Conservation (phyloP, 768 basidiomycete genomes). For the Boletus vinaceobasis region DNA sequence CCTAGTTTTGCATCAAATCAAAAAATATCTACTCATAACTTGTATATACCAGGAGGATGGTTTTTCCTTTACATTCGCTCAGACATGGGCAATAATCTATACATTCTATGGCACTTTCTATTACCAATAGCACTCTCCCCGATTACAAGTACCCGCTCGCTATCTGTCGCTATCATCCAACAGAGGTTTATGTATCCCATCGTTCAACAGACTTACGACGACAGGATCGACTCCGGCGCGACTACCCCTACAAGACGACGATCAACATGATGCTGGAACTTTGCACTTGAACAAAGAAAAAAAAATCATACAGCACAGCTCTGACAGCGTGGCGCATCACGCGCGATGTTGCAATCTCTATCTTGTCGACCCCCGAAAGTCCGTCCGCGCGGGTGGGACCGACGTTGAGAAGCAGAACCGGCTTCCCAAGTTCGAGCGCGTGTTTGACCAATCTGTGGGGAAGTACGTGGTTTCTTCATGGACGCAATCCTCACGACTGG, state of each 20-base stretch:
- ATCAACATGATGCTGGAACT: not conserved
- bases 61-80: conserved; percentile 22
- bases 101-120: conserved; percentile 26
- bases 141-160: conserved; percentile 6
- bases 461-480: not conserved
- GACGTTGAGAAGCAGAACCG: conserved; percentile 77
- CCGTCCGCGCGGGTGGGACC: conserved; percentile 87
- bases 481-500: not conserved
- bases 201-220: conserved; percentile 50
- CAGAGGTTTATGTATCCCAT: conserved; percentile 55
- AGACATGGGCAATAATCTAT: conserved; percentile 27
- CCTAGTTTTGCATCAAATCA: conserved; percentile 18
- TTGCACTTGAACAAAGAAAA: not conserved
- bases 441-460: conserved; percentile 66
- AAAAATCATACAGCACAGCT: conserved; percentile 52
- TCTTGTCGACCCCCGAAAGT: conserved; percentile 65
- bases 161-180: conserved; percentile 32
- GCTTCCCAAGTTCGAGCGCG: conserved; percentile 71
- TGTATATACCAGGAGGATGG: conserved; percentile 27
- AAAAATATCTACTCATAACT: conserved; percentile 21
- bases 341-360: conserved; percentile 72
- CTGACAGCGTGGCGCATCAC: conserved; percentile 67
- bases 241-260: conserved; percentile 39
- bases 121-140: conserved; percentile 11
- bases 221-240: conserved; percentile 42